Evolutionary conservation across 257 asterid genomes (phyloP).

Genomic region (Capsicum pubescens): DNA sequence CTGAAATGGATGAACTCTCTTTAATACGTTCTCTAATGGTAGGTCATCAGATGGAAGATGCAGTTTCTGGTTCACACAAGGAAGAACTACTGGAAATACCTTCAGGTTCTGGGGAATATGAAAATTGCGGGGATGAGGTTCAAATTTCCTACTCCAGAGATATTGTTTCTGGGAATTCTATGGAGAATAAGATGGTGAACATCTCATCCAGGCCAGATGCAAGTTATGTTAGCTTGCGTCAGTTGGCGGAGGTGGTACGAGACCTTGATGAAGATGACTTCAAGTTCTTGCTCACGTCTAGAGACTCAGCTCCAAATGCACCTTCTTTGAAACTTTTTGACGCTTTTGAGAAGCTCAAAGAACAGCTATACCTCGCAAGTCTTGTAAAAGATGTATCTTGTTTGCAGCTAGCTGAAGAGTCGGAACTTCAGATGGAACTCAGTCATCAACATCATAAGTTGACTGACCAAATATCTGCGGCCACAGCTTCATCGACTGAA

Average conservation of each 20-base stretch:
- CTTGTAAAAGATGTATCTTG: conserved; percentile 66
- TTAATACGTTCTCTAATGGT: conserved; percentile 38
- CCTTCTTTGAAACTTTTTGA: conserved; percentile 41
- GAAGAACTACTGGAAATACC: conserved; percentile 44
- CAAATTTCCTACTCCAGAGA: conserved; percentile 37
- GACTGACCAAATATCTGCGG: conserved; percentile 50
- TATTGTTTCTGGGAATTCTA: conserved; percentile 40
- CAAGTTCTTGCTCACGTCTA: conserved; percentile 62
- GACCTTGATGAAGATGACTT: conserved; percentile 70
- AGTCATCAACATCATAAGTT: conserved; percentile 47
- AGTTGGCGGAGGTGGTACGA: conserved; percentile 68
- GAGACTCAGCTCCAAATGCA: conserved; percentile 43
- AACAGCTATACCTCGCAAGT: conserved; percentile 72
- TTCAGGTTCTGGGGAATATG: conserved; percentile 43
- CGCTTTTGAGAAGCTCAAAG: conserved; percentile 70
- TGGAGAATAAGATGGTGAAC: conserved; percentile 53
- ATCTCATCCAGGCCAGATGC: conserved; percentile 65
- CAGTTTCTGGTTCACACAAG: conserved; percentile 37
- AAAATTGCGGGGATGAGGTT: conserved; percentile 40
- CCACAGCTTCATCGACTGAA: conserved; percentile 56
- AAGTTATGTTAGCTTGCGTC: conserved; percentile 66
- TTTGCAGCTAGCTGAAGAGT: conserved; percentile 65
- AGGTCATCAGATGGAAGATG: conserved; percentile 45
- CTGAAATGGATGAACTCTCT: conserved; percentile 40
- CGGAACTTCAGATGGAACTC: conserved; percentile 39